Evolutionary conservation across 2,329 filamentous ascomycete species (phyloP), one percentile per base, ranked within the genome.

Genomic region (Dactylellina drechsleri): DNA sequence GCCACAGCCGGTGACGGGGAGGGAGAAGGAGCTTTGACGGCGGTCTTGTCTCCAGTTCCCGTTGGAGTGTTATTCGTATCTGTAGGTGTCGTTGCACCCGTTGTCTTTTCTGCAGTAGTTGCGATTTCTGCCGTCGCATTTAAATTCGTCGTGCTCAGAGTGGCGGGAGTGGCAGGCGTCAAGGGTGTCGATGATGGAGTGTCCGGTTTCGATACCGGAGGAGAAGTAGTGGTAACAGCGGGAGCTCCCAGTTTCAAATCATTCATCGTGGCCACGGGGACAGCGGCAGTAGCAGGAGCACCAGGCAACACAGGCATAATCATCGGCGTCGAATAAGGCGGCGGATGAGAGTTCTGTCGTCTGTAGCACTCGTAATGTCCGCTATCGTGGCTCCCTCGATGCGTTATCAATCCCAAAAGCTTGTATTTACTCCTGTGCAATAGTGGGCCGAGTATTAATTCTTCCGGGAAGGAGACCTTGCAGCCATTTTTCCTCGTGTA

Each of bases 291-390:
- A 20, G n/a, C 50, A 18, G 18, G 23, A 8, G 45, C 26, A 13
- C 36, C 40, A 4, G 43, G 53, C 6, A 28, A 8, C 5, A 85
- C 84, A 77, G 87, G 85, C 73, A 87, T 85, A 60, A 87, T 83
- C 79, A 75, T 85, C 85, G 81, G 89, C 6, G 94, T 97, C 0
- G 92, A 91, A 80, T 89, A 98, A 0, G 93, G 93, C 2, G 90
- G 84, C 15, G 76, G 75, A 59, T 90, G 88, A 7, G 92, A 83
- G 71, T 92, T 90, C 82, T 98, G 95, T 43, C 95, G 88, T 40
- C 95, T 87, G 82, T 98, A 98, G 0, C 93, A 94, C 82, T 99
- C 95, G 83, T 99, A 99, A 81, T 99, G 95, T 0, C 95, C 95
- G 79, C 93, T 97, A 80, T 97, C 90, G 81, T 99, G 95, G 76